Base-by-base conservation (phyloP, 2,329 filamentous ascomycete genomes). In the Colletotrichum sp. region DNA sequence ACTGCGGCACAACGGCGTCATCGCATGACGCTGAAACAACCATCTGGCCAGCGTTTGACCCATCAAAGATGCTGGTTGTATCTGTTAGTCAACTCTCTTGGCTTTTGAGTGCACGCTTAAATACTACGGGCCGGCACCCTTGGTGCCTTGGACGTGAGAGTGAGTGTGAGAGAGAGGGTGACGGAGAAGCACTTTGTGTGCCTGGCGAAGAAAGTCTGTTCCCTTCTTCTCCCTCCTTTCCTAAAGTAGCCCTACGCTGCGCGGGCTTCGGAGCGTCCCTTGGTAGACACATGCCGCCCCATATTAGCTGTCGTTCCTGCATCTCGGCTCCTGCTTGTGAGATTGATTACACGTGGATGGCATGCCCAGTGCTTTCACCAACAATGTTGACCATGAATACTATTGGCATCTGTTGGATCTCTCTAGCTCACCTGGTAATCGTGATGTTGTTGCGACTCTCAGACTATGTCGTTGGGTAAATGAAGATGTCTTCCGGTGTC, bases 11-110 rank as follows among this genome's bases (percentile, higher is more conserved):
- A 26, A 32, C 60, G 30, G 67, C 72, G 72, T 75, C 72, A 75
- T 75, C 64, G 69, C 69, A 64, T 34, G 39, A 72, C 69, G 36
- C n/a, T 76, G 73, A 76, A 76, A 76, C 73, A 64, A 68, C 52
- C 69, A 60, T 66, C 70, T 68, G 68, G 72, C 68, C 72, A 72
- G 52, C 55, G 72, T 75, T 72, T 75, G 72, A 75, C 72, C 72
- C 72, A 72, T 75, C 32, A 55, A 12, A 65, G 18, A 30, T 55
- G 30, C 16, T 62, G 21, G 59, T 32, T 62, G 60, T 34, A 34
- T 59, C 4, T 34, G 49, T 44, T 9, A 59, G 62, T 30, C 64
- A 39, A 72, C 71, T 32, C 44, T 21, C 59, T 28, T 64, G 44
- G n/a, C 63, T 44, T 49, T 30, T 28, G 32, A 44, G 12, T 66